Evolutionary conservation across 75 land plant genomes (phyloP).

Genomic region (Pinus tabuliformis): DNA sequence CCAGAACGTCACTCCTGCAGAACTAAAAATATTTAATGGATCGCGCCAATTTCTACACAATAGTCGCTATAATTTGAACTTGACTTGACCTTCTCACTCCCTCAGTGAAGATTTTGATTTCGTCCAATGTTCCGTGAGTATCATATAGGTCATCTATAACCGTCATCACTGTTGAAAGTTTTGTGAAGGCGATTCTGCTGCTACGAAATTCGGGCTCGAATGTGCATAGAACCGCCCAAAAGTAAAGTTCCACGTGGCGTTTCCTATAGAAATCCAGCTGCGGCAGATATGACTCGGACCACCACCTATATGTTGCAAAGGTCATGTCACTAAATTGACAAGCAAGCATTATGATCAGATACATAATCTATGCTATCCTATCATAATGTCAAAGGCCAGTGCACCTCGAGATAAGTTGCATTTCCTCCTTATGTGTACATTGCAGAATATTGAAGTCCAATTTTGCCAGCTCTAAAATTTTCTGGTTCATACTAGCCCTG

Average conservation of each 20-base stretch:
- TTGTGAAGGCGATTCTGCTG: slow-evolving; percentile 9
- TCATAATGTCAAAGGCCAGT: too few relatives aligned
- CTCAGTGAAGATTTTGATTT: slow-evolving; percentile 33
- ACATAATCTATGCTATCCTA: too few relatives aligned
- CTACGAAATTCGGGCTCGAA: background rate
- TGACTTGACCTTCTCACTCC: slow-evolving; percentile 20
- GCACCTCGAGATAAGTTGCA: background rate
- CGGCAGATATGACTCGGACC: background rate
- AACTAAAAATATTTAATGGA: background rate
- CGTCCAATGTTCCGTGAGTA: slow-evolving; percentile 24
- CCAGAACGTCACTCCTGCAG: background rate
- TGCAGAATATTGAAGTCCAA: background rate
- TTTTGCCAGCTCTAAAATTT: background rate
- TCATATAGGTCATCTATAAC: slow-evolving; percentile 37
- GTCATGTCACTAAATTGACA: background rate
- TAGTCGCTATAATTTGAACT: too few relatives aligned
- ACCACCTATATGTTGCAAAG: background rate
- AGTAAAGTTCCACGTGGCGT: background rate
- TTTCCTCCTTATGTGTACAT: background rate
- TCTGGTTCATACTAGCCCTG: background rate
- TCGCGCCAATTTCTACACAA: background rate
- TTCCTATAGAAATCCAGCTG: background rate
- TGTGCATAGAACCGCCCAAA: background rate
- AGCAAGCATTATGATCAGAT: background rate
- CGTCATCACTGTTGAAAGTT: slow-evolving; percentile 17